A percentile compares a stretch with the other conserved stretches of the same genome.
phyloP scores from a whole-genome alignment of 169 alveolate genomes.

The Cryptosporidium sp. region DNA sequence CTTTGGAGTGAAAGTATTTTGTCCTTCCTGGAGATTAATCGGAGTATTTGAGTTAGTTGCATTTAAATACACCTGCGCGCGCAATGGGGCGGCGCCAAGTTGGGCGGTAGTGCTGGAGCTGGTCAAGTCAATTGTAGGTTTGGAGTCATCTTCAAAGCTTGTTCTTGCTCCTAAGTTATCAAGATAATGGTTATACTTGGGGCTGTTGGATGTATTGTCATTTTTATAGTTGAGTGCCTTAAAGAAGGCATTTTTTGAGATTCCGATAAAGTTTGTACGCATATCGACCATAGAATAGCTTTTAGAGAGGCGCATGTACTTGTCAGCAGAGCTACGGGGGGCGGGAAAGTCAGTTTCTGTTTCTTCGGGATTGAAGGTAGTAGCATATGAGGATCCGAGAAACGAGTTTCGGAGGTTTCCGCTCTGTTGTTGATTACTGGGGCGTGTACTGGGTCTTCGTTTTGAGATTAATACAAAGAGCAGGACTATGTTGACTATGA shows the following conservation, averaged over 20 bases:
- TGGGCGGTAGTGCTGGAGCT: slow-evolving; percentile 3
- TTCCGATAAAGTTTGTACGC: slow-evolving; percentile 60
- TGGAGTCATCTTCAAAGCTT: slow-evolving; percentile 39
- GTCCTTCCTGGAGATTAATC: not conserved
- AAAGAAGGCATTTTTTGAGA: slow-evolving; percentile 68
- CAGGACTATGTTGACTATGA: slow-evolving; percentile 27
- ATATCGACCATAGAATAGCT: slow-evolving; percentile 72
- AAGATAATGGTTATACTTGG: not conserved
- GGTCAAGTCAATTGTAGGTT: not conserved
- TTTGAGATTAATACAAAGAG: slow-evolving; percentile 3
- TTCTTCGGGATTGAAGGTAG: slow-evolving; percentile 9
- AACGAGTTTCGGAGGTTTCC: slow-evolving; percentile 37
- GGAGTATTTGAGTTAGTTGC: slow-evolving; percentile 9
- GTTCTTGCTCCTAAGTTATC: slow-evolving; percentile 18
- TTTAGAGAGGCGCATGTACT: slow-evolving; percentile 33
- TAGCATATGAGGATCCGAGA: slow-evolving; percentile 32
- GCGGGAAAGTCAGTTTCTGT: not conserved
- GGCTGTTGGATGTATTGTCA: not conserved
- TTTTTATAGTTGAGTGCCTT: slow-evolving; percentile 31
- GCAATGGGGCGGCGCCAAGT: not conserved
- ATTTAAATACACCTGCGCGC: slow-evolving; percentile 2
- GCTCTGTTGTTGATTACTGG: too few species aligned
- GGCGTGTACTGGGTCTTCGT: not conserved
- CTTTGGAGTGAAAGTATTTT: not conserved
- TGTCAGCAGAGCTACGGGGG: slow-evolving; percentile 14